Percentiles rank a stretch among this genome's conserved stretches.
These are phyloP conservation scores for Picochlorum sp. DNA, from an alignment of 139 green algal genomes.

Conservation along the genomic window DNA sequence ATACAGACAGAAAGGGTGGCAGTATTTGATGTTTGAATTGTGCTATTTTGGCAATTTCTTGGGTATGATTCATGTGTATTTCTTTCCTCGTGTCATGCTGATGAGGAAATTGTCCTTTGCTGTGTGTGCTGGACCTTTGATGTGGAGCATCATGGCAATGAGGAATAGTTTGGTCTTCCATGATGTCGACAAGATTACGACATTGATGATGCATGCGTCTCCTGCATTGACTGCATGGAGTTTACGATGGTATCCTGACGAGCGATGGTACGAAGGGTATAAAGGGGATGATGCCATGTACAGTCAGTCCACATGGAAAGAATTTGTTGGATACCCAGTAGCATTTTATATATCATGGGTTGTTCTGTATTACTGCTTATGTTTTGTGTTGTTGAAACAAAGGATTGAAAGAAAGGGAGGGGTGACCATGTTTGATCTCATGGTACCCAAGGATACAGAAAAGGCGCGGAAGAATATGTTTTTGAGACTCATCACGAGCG, in stretches of 20 bases:
- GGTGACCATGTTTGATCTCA: slow-evolving; percentile 46
- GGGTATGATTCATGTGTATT: slow-evolving; percentile 55
- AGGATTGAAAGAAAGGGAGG: slow-evolving; percentile 36
- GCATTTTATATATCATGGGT: slow-evolving; percentile 45
- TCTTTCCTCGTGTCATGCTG: slow-evolving; percentile 29
- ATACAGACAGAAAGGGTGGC: slow-evolving; percentile 34
- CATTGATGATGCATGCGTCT: slow-evolving; percentile 28
- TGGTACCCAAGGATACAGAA: slow-evolving; percentile 15
- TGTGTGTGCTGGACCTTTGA: slow-evolving; percentile 53
- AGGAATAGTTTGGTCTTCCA: slow-evolving; percentile 74
- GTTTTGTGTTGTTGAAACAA: slow-evolving; percentile 48
- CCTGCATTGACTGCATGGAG: slow-evolving; percentile 29
- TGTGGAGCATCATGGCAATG: slow-evolving; percentile 61
- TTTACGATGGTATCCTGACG: slow-evolving; percentile 43
- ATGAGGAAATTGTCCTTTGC: slow-evolving; percentile 65
- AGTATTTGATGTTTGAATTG: slow-evolving; percentile 52
- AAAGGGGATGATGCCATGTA: slow-evolving; percentile 8
- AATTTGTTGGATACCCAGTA: slow-evolving; percentile 45
- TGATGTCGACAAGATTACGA: slow-evolving; percentile 60
- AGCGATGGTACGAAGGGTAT: slow-evolving; percentile 15
- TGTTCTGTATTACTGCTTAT: slow-evolving; percentile 52
- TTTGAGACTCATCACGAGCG: slow-evolving; percentile 12
- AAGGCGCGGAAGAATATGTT: slow-evolving; percentile 11
- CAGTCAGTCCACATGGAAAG: slow-evolving; percentile 12
- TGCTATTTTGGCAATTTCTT: slow-evolving; percentile 69